Evolutionary conservation across 2,329 filamentous ascomycete genomes (phyloP), one percentile per base, ranked within the genome.

Genomic region (Lithohypha guttulata): DNA sequence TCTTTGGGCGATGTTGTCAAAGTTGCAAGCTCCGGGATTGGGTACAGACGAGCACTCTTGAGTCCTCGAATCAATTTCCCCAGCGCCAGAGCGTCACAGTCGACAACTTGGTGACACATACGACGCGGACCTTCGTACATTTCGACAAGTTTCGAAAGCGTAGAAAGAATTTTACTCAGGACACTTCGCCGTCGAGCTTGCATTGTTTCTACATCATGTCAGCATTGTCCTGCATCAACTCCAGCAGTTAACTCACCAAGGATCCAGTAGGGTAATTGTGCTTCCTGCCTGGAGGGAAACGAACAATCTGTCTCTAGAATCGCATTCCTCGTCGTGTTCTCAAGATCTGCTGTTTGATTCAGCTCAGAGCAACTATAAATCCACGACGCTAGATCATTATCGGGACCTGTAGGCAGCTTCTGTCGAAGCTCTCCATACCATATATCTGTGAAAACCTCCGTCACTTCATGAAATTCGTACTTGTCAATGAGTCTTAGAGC

Each of bases 401-500:
- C 14, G 14, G 17, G 17, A 14, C 17, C 17, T 31, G 7, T 7
- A 13, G 29, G 29, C 7, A 31, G n/a, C 9, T 8, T 18, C 17
- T 13, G 7, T 18, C 15, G 10, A 8, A 37, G 21, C 11, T 28
- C 15, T 6, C 10, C 14, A 11, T 49, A 41, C 52, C 52, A 55
- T 11, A 41, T 38, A 18, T 44, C 32, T 3, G 34, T 18, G 18
- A 50, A 43, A 2, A 48, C 20, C 13, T 44, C 38, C 3, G 48
- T 37, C 11, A 30, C 45, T 26, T 51, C 47, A 15, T 44, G 39
- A 28, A 49, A 51, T 2, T 46, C 22, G 15, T 50, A 52, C n/a
- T 52, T 51, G 27, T 53, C 52, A 1, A 46, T 42, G 8, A 54
- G 29, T 2, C 42, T 9, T 3, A 50, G 44, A 5, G 52, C 20